A percentile compares a stretch with the other conserved stretches of the same genome.
These are phyloP conservation scores for Thelephora aurantiotincta DNA, from an alignment of 768 basidiomycete species.

Conservation along the genomic window DNA sequence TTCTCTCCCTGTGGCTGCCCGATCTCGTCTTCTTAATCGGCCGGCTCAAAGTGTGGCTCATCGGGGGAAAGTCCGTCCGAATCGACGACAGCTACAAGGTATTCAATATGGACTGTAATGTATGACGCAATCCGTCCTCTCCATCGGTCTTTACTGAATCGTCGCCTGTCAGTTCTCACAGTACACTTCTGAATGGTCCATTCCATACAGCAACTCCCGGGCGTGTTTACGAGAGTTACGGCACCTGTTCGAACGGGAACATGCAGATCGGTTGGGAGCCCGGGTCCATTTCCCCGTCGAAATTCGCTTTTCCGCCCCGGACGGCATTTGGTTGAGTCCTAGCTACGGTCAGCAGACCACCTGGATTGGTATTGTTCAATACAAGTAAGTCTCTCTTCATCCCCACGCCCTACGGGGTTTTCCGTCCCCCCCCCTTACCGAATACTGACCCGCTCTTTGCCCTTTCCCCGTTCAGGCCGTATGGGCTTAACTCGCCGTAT, in stretches of 20 bases:
- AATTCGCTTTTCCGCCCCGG: conserved; percentile 74
- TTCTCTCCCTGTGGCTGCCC: conserved; percentile 54
- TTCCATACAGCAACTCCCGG: conserved; percentile 56
- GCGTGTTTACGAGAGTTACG: conserved; percentile 61
- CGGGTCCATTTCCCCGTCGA: conserved; percentile 90
- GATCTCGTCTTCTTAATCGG: conserved; percentile 50
- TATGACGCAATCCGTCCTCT: conserved; percentile 24
- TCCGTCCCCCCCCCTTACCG: neutral
- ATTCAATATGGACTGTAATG: conserved; percentile 90
- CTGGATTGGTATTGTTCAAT: conserved; percentile 98
- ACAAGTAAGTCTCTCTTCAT: conserved; percentile 47
- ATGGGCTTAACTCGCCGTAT: conserved; percentile 74
- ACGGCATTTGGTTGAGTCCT: conserved; percentile 93
- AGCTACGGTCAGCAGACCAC: conserved; percentile 64
- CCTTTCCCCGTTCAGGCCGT: conserved; percentile 44
- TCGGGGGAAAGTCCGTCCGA: conserved; percentile 34
- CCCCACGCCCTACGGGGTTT: neutral
- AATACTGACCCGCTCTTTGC: neutral
- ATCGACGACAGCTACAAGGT: conserved; percentile 72
- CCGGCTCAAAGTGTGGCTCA: conserved; percentile 55
- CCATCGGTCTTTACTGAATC: conserved; percentile 1
- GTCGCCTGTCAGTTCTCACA: conserved; percentile 57
- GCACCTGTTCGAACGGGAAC: conserved; percentile 57
- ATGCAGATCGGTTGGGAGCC: conserved; percentile 52
- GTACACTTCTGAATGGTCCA: conserved; percentile 91